Base-by-base conservation (phyloP, 257 asterid genomes). In the Forsythia suspensa region DNA sequence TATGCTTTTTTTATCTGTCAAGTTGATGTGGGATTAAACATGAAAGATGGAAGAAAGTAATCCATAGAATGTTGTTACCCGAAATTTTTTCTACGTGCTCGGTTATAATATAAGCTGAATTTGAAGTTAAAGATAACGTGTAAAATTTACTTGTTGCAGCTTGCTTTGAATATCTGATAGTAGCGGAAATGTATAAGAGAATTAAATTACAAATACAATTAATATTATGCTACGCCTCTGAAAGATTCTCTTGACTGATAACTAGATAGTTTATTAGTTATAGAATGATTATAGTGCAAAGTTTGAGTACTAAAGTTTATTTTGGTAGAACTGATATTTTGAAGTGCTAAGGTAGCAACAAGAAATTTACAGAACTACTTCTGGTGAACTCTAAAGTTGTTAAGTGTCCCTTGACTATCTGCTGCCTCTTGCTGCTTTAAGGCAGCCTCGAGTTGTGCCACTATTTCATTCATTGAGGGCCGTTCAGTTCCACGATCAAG, bases 371-470 rank as follows among this genome's bases (percentile, higher is more conserved):
- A 43, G 57, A 48, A 13, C n/a, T 24, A 16, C 63, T 61, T 15
- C 4, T 43, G 15, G 61, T 74, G 85, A 82, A 73, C 77, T 77
- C 80, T 79, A 77, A 43, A n/a, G n/a, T 51, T 61, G 74, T 77
- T 75, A 82, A 76, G 71, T 38, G 16, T 76, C 80, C 36, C 44
- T 77, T 76, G 79, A 79, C 78, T 82, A 79, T 90, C 90, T 73
- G 88, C 77, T 15, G 84, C 88, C 77, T 90, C 94, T 82, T 92
- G 94, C 77, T 73, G 84, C 80, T 82, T 73, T 55, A 90, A 46
- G 59, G 95, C 97, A 13, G 73, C 87, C 81, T 90, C 84, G 65
- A 92, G 95, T 72, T 84, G 82, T 78, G 83, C 61, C 57, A 86
- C 82, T 67, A 92, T 80, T 61, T 88, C 89, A 12, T 61, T 36